Evolutionary conservation across 2,329 filamentous ascomycete genomes (phyloP), one percentile per base, ranked within the genome.

Genomic region (Canariomyces notabilis): DNA sequence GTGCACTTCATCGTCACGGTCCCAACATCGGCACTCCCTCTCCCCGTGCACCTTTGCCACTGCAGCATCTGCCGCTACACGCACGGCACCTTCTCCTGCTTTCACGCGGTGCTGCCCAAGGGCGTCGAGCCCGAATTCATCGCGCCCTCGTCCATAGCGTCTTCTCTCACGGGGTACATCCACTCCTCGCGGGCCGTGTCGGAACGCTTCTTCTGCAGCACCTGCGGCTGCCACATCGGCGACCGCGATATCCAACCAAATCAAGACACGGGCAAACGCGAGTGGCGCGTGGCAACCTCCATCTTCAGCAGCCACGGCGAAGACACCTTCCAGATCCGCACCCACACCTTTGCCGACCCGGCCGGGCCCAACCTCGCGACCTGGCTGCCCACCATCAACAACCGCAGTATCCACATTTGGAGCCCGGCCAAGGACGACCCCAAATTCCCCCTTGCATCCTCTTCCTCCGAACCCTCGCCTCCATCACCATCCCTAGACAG

Each of bases 171-270:
- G 2, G 53, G 59, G 6, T 74, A 72, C 50, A 46, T 56, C n/a
- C 57, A 67, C 26, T 43, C 56, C 4, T 4, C 31, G 6, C 53
- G 52, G 2, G 58, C 59, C 9, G 26, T 52, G 6, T 60, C 58
- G n/a, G 61, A 61, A 15, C 68, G 67, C 48, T 62, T 67, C 49
- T 74, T 74, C 49, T 75, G 72, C 59, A 64, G 60, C 11, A 66
- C 67, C 0, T 75, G 72, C 45, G 70, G 72, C 39, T 68, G 68
- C 42, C 71, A 74, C 46, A 60, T 73, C n/a, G 66, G 65, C 3
- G 64, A 67, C 40, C 54, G 62, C 15, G 63, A 61, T 18, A 41
- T 64, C 2, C 29, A 35, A 23, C 43, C 45, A 2, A 37, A 51
- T 41, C 36, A 46, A 6, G 42, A 43, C 9, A 50, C 44, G 2